Evolutionary conservation across 257 asterid genomes (phyloP), one percentile per base, ranked within the genome.

Genomic region (Handroanthus guayacan): DNA sequence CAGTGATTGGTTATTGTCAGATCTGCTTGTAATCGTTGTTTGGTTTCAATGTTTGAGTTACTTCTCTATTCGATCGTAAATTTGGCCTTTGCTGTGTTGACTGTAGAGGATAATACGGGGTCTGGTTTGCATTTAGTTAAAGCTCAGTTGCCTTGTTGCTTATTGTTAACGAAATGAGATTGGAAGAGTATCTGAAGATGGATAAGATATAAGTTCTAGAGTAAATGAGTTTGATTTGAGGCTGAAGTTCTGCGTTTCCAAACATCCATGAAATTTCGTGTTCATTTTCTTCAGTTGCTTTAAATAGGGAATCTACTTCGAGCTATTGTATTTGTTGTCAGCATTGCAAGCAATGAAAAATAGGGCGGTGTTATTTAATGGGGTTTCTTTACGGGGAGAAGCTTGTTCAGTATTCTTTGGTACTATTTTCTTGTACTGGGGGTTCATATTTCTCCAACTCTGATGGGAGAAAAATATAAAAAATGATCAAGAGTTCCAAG

Each of bases 1-100:
- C 39, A 60, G 52, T 60, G 38, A 71, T 70, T 61, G 60, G 17
- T 17, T 75, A 57, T 73, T 47, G 11, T 36, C 64, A 55, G 89
- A 82, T 82, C 89, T 81, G 72, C 78, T n/a, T 37, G 67, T 43
- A 36, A 25, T 56, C 38, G 16, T 62, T 2, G 58, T 60, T 60
- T 38, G 58, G 44, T 50, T 51, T 18, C 52, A 56, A 41, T 65
- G 31, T 69, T 65, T 50, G 37, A 55, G 38, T 67, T 38, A 20
- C 16, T 68, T 71, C 18, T 61, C 52, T 52, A n/a, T 56, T 51
- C 54, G 20, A 64, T 70, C 61, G 39, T 64, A 37, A 39, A 51
- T 78, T 75, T 62, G 57, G 63, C 36, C 41, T 8, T 44, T 13
- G 62, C n/a, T 77, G 63, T 20, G 72, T 39, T 61, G 41, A 10